Conservation (phyloP, 305 asterid species). For the Fraxinus greggii region DNA sequence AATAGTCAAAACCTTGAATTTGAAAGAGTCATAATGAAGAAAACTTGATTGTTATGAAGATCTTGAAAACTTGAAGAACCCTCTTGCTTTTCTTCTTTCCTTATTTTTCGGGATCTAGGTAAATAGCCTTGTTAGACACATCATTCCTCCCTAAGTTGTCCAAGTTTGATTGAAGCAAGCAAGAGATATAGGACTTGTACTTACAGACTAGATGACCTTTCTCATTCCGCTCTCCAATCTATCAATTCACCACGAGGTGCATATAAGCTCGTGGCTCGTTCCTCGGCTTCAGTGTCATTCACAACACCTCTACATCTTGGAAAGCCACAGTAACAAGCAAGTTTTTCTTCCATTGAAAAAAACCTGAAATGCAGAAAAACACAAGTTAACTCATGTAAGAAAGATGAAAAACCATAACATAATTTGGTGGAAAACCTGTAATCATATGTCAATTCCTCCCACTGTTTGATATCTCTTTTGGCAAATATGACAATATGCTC, state of each 20-base stretch:
- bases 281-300: slow-evolving; percentile 80
- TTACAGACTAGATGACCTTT: slow-evolving; percentile 35
- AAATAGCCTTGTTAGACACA: not conserved
- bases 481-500: slow-evolving; percentile 92
- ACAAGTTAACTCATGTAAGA: slow-evolving; percentile 15
- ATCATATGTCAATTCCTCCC: slow-evolving; percentile 95
- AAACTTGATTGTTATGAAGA: not conserved
- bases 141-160: not conserved
- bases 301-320: slow-evolving; percentile 87
- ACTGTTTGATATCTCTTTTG: slow-evolving; percentile 76
- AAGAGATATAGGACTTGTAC: not conserved
- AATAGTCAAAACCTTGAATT: not conserved
- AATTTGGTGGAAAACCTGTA: slow-evolving; percentile 64
- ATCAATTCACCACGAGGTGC: slow-evolving; percentile 61
- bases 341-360: slow-evolving; percentile 66
- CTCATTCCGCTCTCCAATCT: slow-evolving; percentile 70
- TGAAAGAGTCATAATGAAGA: not conserved
- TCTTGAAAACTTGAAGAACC: not conserved
- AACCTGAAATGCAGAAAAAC: slow-evolving; percentile 49
- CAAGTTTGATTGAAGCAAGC: not conserved
- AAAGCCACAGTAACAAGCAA: slow-evolving; percentile 78
- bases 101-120: not conserved
- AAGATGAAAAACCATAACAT: slow-evolving; percentile 17
- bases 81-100: not conserved
- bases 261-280: slow-evolving; percentile 51